phyloP scores from a whole-genome alignment of 495 filamentous ascomycete species.

The Podospora comata region DNA sequence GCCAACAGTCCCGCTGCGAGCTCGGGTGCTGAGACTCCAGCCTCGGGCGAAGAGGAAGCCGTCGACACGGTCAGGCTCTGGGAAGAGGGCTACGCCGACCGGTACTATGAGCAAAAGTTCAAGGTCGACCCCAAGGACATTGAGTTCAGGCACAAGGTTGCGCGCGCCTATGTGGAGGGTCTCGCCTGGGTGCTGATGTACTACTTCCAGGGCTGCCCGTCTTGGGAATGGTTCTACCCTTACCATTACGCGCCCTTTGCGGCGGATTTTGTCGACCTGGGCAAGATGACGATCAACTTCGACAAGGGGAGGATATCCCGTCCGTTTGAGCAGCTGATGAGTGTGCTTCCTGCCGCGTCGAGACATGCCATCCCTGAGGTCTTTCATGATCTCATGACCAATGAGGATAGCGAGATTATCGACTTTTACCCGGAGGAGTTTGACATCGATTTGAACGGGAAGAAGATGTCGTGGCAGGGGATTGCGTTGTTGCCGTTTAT shows the following conservation, averaged over 20 bases:
- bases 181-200: conserved; percentile 97
- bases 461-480: conserved; percentile 98
- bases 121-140: conserved; percentile 74
- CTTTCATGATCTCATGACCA: conserved; percentile 85
- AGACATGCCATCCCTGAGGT: conserved; percentile 84
- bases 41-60: conserved; percentile 56
- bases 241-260: conserved; percentile 99
- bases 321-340: conserved; percentile 98
- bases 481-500: conserved; percentile 94
- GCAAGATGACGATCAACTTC: conserved; percentile 74
- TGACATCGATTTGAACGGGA: conserved; percentile 88
- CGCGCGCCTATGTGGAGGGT: conserved; percentile 89
- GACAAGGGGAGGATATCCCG: conserved; percentile 82
- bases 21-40: conserved; percentile 40
- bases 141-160: conserved; percentile 88
- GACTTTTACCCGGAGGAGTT: conserved; percentile 98
- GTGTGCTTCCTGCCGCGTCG: conserved; percentile 87
- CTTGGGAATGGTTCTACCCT: conserved; percentile 98
- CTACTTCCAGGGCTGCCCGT: conserved; percentile 97
- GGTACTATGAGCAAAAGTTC: conserved; percentile 98
- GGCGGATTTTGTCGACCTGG: conserved; percentile 85
- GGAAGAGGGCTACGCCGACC: conserved; percentile 91
- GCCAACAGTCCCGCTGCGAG: conserved; percentile 50
- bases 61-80: conserved; percentile 84
- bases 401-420: conserved; percentile 82